A percentile compares a stretch with the other conserved stretches of the same genome.
phyloP scores from a whole-genome alignment of 2,329 filamentous ascomycete species.

The Colletotrichum coccodes region DNA sequence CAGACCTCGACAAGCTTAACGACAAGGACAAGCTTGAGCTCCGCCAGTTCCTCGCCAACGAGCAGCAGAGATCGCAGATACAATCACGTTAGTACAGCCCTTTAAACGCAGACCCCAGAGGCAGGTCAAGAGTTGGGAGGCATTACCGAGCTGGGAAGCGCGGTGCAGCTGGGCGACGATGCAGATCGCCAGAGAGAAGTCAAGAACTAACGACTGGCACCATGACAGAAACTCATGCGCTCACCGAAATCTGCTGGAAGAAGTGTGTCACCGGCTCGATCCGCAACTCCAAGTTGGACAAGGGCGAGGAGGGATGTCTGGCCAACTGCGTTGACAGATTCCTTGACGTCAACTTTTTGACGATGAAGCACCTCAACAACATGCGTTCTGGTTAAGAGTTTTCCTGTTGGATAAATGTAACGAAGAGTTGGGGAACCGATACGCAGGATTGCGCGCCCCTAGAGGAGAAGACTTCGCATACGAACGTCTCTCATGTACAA shows the following conservation, averaged over 20 bases:
- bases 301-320: constrained; percentile 83
- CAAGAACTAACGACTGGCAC: not conserved
- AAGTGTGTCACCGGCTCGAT: constrained; percentile 88
- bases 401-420: not conserved
- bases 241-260: constrained; percentile 87
- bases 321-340: constrained; percentile 95
- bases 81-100: constrained; percentile 64
- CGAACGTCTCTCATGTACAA: constrained; percentile 8
- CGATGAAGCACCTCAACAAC: constrained; percentile 85
- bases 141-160: not conserved
- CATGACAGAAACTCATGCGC: constrained; percentile 60
- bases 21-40: constrained; percentile 88
- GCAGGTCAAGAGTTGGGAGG: not conserved
- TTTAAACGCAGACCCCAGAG: not conserved
- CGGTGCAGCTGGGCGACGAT: not conserved
- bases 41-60: constrained; percentile 84
- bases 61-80: constrained; percentile 83
- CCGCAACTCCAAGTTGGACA: constrained; percentile 77
- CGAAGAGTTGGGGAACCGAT: no score
- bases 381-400: constrained; percentile 48
- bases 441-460: not conserved
- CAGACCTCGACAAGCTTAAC: constrained; percentile 80
- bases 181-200: not conserved
- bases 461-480: not conserved
- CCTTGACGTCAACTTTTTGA: constrained; percentile 85